These are phyloP conservation scores for Xylariaceae sp. DNA, from an alignment of 2,329 filamentous ascomycete species.

Conservation along the genomic window DNA sequence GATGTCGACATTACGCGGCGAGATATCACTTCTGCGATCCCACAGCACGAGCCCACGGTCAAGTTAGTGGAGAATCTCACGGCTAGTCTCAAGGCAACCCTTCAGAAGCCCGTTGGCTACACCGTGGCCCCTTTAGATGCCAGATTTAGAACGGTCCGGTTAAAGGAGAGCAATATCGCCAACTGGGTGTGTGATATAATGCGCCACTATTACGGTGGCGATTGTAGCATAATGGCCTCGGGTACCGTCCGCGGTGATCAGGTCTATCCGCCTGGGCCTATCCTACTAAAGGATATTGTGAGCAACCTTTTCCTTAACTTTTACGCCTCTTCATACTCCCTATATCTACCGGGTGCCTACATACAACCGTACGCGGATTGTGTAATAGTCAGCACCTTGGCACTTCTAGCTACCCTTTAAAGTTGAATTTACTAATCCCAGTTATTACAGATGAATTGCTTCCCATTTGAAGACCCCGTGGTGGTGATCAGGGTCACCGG, in stretches of 20 bases:
- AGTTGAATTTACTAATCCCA: not conserved
- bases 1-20: constrained; percentile 76
- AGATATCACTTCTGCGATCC: constrained; percentile 71
- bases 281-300: constrained; percentile 75
- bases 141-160: constrained; percentile 80
- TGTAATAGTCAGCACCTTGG: not conserved
- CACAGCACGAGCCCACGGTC: constrained; percentile 63
- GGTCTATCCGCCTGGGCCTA: constrained; percentile 79
- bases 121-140: constrained; percentile 82
- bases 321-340: not conserved
- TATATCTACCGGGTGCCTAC: not conserved
- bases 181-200: constrained; percentile 94
- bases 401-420: not conserved
- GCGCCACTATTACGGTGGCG: constrained; percentile 77
- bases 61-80: constrained; percentile 70
- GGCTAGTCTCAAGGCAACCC: constrained; percentile 70
- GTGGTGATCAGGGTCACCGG: constrained; percentile 76
- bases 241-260: constrained; percentile 89
- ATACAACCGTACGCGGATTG: not conserved
- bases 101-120: constrained; percentile 83
- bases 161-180: constrained; percentile 78
- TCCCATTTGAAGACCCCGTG: constrained; percentile 90
- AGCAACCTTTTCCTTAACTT: not conserved
- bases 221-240: constrained; percentile 82
- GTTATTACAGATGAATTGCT: constrained; percentile 65